Evolutionary conservation across 108 stramenopile species (phyloP), one percentile per base, ranked within the genome.

Genomic region (Conticribra weissflogii): DNA sequence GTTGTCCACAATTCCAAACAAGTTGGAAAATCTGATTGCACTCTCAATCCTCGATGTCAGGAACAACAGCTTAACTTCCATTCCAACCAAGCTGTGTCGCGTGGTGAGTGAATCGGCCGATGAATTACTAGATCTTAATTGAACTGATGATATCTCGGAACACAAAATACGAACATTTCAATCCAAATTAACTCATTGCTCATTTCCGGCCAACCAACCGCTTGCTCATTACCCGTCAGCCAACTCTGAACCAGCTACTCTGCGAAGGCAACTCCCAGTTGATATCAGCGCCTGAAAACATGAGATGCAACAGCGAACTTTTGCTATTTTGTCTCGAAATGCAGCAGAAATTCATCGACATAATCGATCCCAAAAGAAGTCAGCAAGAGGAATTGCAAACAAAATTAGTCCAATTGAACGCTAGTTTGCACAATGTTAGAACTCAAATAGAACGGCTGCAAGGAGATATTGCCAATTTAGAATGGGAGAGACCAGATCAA

Each of bases 321-420:
- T 33, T 77, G 17, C 44, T 76, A 3, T 60, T 25, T 23, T 76
- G 75, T 48, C 66, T 76, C 8, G 75, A 76, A 24, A 63, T 68
- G 60, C 75, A 76, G 47, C 75, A 68, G 24, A 68, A 68, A 36
- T 76, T 59, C 50, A 68, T 63, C 36, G 75, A 76, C 32, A 53
- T 51, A 23, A 60, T 56, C 29, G 52, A 45, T 48, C 60, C 75
- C 36, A 68, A 62, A 46, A 34, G 34, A 18, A 28, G 15, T 4
- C 53, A 68, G 22, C 66, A 19, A 32, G 44, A 61, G 0, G 54
- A 56, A 0, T 66, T 76, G 3, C 66, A 56, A 49, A n/a, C 24
- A 12, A 18, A 55, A 36, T 67, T 60, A 0, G 58, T 62, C 18
- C n/a, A 46, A 36, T 32, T 76, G 34, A 59, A 60, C 4, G 25